A percentile compares a stretch with the other conserved stretches of the same genome.
phyloP scores from a whole-genome alignment of 805 yeast species.

The Cephaloascus albidus region DNA sequence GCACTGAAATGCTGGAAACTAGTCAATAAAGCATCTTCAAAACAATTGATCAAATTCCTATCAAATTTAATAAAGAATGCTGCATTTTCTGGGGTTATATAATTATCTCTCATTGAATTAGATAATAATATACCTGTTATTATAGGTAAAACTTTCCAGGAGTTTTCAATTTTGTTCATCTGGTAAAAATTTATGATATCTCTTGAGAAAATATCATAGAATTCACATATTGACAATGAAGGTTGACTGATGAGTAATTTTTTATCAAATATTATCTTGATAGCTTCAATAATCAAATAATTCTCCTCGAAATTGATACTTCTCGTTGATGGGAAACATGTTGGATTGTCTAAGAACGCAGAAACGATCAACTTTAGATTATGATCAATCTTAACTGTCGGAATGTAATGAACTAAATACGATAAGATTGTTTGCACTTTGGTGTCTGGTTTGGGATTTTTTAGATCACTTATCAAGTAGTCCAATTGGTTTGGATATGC shows the following conservation, averaged over 20 bases:
- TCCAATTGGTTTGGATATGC: slow-evolving; percentile 35
- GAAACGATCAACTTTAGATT: slow-evolving; percentile 35
- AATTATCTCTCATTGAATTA: slow-evolving; percentile 20
- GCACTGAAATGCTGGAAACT: slow-evolving; percentile 1
- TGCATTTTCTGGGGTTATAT: neutral
- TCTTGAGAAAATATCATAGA: slow-evolving; percentile 25
- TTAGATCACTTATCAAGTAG: slow-evolving; percentile 31
- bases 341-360: slow-evolving; percentile 33
- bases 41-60: neutral
- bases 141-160: slow-evolving; percentile 40
- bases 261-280: slow-evolving; percentile 32
- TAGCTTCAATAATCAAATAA: slow-evolving; percentile 37
- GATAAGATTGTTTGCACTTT: slow-evolving; percentile 27
- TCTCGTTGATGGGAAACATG: slow-evolving; percentile 17
- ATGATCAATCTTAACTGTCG: slow-evolving; percentile 35
- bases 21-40: neutral
- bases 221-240: slow-evolving; percentile 31
- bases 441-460: slow-evolving; percentile 25
- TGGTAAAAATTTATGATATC: slow-evolving; percentile 21
- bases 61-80: neutral
- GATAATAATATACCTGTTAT: slow-evolving; percentile 35
- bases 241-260: slow-evolving; percentile 41
- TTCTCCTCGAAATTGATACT: slow-evolving; percentile 15
- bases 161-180: slow-evolving; percentile 17
- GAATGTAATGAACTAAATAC: slow-evolving; percentile 41